Evolutionary conservation across 805 yeast species (phyloP).

Genomic region (Alloascoidea hylecoeti): DNA sequence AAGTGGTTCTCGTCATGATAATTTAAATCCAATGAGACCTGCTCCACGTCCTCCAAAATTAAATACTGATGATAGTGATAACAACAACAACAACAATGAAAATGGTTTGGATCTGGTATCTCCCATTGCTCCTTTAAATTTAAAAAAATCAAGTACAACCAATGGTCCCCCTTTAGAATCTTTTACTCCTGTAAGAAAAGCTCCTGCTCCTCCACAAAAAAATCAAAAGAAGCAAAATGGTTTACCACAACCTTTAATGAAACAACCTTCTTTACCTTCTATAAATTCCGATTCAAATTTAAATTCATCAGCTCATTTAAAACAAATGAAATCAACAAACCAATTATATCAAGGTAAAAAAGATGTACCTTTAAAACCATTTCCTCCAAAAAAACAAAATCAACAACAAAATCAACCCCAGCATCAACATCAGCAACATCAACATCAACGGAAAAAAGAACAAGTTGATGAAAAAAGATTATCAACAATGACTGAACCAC

Average conservation of each 20-base stretch:
- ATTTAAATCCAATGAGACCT: not conserved
- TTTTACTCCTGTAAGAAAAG: conserved; percentile 1
- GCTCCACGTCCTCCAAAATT: not conserved
- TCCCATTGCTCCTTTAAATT: not conserved
- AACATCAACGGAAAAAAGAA: conserved; percentile 23
- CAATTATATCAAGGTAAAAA: not conserved
- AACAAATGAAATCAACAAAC: not conserved
- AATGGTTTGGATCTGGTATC: too few species aligned
- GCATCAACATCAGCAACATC: conserved; percentile 1
- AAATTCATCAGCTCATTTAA: not conserved
- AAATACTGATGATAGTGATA: too few species aligned
- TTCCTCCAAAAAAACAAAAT: not conserved
- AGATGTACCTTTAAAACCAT: conserved; percentile 1
- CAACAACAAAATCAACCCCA: not conserved
- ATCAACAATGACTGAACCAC: conserved; percentile 69
- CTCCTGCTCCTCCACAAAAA: not conserved
- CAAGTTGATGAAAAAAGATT: conserved; percentile 48
- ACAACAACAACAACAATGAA: too few species aligned
- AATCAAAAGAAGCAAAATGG: not conserved
- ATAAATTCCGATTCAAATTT: not conserved
- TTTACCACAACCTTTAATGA: not conserved
- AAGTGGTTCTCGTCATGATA: not conserved
- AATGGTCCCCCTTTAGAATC: too few species aligned
- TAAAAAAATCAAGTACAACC: not conserved
- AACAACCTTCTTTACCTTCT: not conserved